These are phyloP conservation scores for Penicillium sp. DNA, from an alignment of 2,329 filamentous ascomycete genomes.

Conservation along the genomic window DNA sequence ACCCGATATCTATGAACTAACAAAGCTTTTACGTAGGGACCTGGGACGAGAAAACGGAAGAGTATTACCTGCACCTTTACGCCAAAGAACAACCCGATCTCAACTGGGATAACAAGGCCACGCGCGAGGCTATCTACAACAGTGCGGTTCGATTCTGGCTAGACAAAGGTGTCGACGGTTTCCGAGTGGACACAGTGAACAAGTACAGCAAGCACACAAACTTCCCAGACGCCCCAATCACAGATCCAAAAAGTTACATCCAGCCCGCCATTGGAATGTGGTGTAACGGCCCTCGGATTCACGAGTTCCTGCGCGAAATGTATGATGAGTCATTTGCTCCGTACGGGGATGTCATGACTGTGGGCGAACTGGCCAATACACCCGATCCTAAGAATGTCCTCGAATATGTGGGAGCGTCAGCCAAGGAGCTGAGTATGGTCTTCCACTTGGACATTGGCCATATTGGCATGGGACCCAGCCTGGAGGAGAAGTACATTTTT, in stretches of 20 bases:
- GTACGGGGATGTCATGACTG: conserved; percentile 61
- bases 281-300: conserved; percentile 67
- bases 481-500: conserved; percentile 49
- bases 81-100: conserved; percentile 71
- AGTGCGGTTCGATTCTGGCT: conserved; percentile 73
- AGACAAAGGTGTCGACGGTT: conserved; percentile 66
- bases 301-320: conserved; percentile 70
- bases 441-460: conserved; percentile 53
- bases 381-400: conserved; percentile 59
- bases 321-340: conserved; percentile 57
- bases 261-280: conserved; percentile 60
- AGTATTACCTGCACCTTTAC: conserved; percentile 75
- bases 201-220: conserved; percentile 54
- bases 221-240: conserved; percentile 58
- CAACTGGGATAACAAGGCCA: conserved; percentile 70
- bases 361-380: conserved; percentile 67
- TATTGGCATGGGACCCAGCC: conserved; percentile 53
- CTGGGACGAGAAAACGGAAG: conserved; percentile 65
- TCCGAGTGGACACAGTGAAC: conserved; percentile 69
- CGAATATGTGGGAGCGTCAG: conserved; percentile 58
- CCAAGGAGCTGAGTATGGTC: conserved; percentile 66
- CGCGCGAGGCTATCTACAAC: conserved; percentile 66
- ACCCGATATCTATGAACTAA: neutral
- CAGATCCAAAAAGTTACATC: conserved; percentile 45
- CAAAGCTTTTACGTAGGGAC: conserved; percentile 39